Evolutionary conservation across 2,329 filamentous ascomycete species (phyloP), one percentile per base, ranked within the genome.

Genomic region (Sclerotinia nivalis): DNA sequence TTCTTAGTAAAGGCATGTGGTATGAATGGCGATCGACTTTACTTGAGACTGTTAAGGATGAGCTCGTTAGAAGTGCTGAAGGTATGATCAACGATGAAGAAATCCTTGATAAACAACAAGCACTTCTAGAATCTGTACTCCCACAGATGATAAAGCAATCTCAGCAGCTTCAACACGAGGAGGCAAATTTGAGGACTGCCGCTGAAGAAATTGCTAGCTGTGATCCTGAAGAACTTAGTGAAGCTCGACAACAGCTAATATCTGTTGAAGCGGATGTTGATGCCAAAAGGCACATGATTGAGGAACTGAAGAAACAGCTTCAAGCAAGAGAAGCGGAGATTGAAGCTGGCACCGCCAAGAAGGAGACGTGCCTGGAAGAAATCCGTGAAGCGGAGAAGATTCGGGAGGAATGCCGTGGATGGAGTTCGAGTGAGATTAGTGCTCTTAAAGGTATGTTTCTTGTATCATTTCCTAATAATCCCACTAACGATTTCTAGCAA

Each of bases 1-100:
- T 97, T 20, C 84, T 94, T 66, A 97, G 95, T 82, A 97, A 97
- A 79, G 93, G 93, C 70, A 94, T 96, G 84, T 99, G 96, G 96
- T 99, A 99, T 79, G 91, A 95, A 77, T 99, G 96, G 96, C 90
- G 96, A 54, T 95, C 92, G 85, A 95, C 96, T 76, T 86, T 98
- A 34, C 89, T 92, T 43, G 86, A 93, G 82, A 90, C 73, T 91
- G 93, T 99, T 50, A 93, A 91, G 77, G 89, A 93, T 75, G 94
- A 92, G 4, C 86, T 98, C 4, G 80, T 91, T 68, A 89, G 87
- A 71, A 96, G 94, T 70, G 84, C 88, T 1, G 87, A 91, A 69
- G 93, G 90, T 28, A 93, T 99, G 88, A 86, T 88, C 60, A 82
- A 83, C 1, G 96, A 99, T 74, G 88, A 92, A 66, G 83, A 86